These are phyloP conservation scores for Diaporthe helianthi DNA, from an alignment of 2,329 filamentous ascomycete genomes.

Conservation along the genomic window DNA sequence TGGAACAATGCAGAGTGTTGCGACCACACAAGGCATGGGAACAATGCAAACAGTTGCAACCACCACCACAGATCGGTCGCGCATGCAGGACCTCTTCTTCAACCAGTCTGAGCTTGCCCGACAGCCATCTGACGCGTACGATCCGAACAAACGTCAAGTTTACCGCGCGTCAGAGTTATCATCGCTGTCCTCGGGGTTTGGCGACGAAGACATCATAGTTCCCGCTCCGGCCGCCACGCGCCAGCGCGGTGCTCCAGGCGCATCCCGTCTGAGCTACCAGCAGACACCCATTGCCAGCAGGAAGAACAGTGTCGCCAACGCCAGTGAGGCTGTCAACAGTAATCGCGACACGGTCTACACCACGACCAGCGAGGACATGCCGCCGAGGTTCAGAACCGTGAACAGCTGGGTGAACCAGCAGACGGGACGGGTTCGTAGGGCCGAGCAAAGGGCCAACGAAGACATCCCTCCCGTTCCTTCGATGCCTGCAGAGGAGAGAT, in stretches of 20 bases:
- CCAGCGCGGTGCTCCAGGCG: constrained; percentile 27
- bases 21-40: constrained; percentile 33
- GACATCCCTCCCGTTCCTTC: constrained; percentile 50
- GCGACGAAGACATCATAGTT: constrained; percentile 65
- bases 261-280: constrained; percentile 14
- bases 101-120: constrained; percentile 49
- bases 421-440: constrained; percentile 59
- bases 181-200: constrained; percentile 70
- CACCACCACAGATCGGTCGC: constrained; percentile 44
- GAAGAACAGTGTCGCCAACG: constrained; percentile 40
- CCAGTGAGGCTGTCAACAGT: constrained; percentile 45
- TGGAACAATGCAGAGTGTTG: constrained; percentile 34
- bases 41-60: constrained; percentile 35
- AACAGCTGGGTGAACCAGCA: constrained; percentile 72
- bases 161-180: constrained; percentile 60
- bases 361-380: constrained; percentile 58
- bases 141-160: constrained; percentile 44
- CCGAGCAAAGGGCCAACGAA: constrained; percentile 48
- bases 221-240: constrained; percentile 43
- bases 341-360: constrained; percentile 61
- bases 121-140: constrained; percentile 47
- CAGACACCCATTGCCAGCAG: constrained; percentile 31
- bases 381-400: constrained; percentile 64
- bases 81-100: constrained; percentile 47
- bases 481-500: constrained; percentile 53